Conservation (phyloP, 2,329 filamentous ascomycete genomes). For the Aspergillus nomiae region DNA sequence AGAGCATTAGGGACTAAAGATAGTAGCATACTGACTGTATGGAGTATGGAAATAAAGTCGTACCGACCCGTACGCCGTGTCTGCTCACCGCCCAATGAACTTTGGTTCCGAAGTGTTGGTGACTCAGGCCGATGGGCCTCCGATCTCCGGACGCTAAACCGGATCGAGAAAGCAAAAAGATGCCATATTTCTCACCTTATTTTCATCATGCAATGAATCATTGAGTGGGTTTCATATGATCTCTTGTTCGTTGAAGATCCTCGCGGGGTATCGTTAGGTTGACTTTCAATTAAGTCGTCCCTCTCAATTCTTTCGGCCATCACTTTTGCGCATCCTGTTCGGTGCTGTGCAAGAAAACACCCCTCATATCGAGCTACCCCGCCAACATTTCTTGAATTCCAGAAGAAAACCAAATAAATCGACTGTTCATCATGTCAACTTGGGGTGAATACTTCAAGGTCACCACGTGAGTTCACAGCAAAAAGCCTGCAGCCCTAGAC, state of each 20-base stretch:
- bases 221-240: neutral
- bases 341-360: neutral
- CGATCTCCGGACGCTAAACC: constrained; percentile 25
- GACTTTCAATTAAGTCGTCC: neutral
- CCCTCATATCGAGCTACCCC: neutral
- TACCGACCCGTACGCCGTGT: neutral
- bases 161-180: neutral
- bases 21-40: no score
- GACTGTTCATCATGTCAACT: constrained; percentile 69
- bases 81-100: neutral
- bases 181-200: constrained; percentile 8
- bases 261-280: neutral
- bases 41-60: neutral
- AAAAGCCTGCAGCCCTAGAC: neutral
- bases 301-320: neutral
- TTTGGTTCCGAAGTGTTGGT: neutral
- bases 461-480: constrained; percentile 66
- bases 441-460: constrained; percentile 82
- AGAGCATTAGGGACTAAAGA: no score
- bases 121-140: constrained; percentile 5
- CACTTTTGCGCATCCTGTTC: neutral
- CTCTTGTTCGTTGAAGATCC: neutral
- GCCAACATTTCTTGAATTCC: neutral
- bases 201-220: neutral
- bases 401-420: neutral